These are phyloP conservation scores for Pseudocohnilembus persalinus DNA, from an alignment of 169 alveolate species.

Conservation along the genomic window DNA sequence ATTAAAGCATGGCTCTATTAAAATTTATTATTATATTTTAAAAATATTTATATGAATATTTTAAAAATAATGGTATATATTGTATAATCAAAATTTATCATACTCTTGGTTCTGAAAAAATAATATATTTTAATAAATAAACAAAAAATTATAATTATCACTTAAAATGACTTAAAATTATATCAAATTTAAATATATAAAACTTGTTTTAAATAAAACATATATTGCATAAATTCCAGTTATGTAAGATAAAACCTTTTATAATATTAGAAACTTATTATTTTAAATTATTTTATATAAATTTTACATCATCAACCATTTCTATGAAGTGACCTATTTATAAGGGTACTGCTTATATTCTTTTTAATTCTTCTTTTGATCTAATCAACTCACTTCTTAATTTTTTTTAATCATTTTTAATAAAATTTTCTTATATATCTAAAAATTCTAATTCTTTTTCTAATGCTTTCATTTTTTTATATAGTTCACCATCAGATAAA, in stretches of 20 bases:
- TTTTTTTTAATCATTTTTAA: conserved; percentile 97
- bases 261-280: not conserved
- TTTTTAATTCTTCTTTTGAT: conserved; percentile 96
- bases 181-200: no score
- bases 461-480: conserved; percentile 76
- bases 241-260: no score
- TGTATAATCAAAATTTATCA: no score
- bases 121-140: no score
- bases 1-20: conserved; percentile 93
- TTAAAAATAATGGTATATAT: no score
- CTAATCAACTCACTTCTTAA: conserved; percentile 96
- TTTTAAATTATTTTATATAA: not conserved
- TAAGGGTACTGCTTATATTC: conserved; percentile 98
- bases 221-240: no score
- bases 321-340: conserved; percentile 98
- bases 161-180: no score
- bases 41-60: no score
- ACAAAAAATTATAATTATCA: no score
- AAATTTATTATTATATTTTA: no score
- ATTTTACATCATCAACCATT: conserved; percentile 90
- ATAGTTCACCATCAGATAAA: conserved; percentile 58
- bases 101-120: no score
- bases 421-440: conserved; percentile 93
- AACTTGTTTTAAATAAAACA: no score
- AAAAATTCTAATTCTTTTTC: conserved; percentile 88